These are phyloP conservation scores for Talaromyces sp. DNA, from an alignment of 2,329 filamentous ascomycete species.

Conservation along the genomic window DNA sequence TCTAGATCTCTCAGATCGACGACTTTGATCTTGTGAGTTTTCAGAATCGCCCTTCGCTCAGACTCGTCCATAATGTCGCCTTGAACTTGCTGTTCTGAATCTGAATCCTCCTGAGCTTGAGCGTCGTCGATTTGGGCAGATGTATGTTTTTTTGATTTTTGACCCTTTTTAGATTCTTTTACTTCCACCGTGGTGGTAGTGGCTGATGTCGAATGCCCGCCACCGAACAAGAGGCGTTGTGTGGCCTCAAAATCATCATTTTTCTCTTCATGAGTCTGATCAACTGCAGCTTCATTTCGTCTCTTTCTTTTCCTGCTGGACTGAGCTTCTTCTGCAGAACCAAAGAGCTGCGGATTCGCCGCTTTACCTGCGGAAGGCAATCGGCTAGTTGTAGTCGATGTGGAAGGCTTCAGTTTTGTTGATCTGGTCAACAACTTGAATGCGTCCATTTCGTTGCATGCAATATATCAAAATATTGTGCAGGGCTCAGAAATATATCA, in stretches of 20 bases:
- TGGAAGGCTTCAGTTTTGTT: conserved; percentile 37
- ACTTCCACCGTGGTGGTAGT: background rate
- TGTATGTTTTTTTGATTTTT: conserved; percentile 16
- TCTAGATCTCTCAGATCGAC: conserved; percentile 61
- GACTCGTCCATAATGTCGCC: conserved; percentile 54
- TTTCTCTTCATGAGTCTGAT: conserved; percentile 18
- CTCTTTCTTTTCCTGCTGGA: conserved; percentile 36
- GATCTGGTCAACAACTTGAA: conserved; percentile 43
- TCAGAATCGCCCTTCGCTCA: conserved; percentile 67
- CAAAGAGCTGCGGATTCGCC: conserved; percentile 35
- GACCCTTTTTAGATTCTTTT: conserved; percentile 18
- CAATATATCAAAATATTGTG: background rate
- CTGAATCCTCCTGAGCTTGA: conserved; percentile 18
- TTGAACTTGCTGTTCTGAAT: conserved; percentile 20
- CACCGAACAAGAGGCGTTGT: conserved; percentile 35
- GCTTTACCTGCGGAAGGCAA: conserved; percentile 40
- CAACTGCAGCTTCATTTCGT: conserved; percentile 21
- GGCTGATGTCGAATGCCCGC: conserved; percentile 16
- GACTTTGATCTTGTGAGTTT: conserved; percentile 78
- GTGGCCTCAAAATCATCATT: conserved; percentile 22
- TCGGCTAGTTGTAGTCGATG: conserved; percentile 24
- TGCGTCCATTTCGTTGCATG: conserved; percentile 38
- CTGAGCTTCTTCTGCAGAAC: conserved; percentile 24
- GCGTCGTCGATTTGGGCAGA: background rate
- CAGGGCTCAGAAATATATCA: background rate